Base-by-base conservation (phyloP, 2,329 filamentous ascomycete species). In the Blastomyces silverae region DNA sequence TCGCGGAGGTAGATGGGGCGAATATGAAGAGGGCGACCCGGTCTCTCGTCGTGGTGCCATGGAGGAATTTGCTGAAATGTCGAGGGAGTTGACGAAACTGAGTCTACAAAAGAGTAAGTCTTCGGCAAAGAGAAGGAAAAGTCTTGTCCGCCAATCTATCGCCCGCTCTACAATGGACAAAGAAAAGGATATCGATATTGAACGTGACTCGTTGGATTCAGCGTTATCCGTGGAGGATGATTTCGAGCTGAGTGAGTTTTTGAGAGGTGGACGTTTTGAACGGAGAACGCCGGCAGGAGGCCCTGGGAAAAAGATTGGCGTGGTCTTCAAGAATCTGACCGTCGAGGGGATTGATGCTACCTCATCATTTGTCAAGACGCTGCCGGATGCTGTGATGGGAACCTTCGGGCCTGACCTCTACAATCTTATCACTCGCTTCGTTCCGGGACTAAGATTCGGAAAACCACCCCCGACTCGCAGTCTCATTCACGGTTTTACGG, bases 351-450 rank as follows among this genome's bases (percentile, higher is more conserved):
- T 87, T 8, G 86, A 86, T 53, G 85, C 84, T 15, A 87, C 85
- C 0, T 81, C 88, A 0, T 85, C 85, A 0, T 89, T 89, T 68
- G 89, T 89, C 34, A 85, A 85, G 66, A 91, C 89, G 0, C 77
- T 93, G 0, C 89, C 90, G 0, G 84, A 90, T 68, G 90, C 90
- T 2, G 81, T 93, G 48, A 67, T 91, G 4, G 89, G 89, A 28
- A 92, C 89, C 0, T 93, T 94, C 73, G 90, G 90, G 0, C 90
- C 90, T 0, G 90, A 93, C 74, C 78, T 93, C 1, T 93, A 90
- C 73, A 82, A 80, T 28, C 77, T 90, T 7, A 70, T 92, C 17
- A 80, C 79, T 42, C 72, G 78, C 7, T 86, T 84, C 64, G 71
- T 85, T 31, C 84, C 85, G 0, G 76, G 78, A 25, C 66, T 85